Evolutionary conservation across 148 eudicot species (phyloP).

Genomic region (Diospyros lotus): DNA sequence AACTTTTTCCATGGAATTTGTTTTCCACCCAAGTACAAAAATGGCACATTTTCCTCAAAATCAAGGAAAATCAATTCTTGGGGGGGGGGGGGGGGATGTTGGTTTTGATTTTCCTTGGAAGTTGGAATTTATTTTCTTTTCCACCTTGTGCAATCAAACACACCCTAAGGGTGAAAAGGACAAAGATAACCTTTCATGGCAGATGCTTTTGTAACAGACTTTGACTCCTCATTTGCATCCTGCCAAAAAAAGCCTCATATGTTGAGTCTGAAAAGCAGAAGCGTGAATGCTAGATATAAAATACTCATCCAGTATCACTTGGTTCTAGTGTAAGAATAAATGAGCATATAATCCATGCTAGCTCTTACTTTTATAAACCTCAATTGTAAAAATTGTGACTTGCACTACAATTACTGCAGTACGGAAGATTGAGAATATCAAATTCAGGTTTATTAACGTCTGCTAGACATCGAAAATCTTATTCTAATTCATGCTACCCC

Average conservation of each 20-base stretch:
- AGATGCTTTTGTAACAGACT: slow-evolving; percentile 53
- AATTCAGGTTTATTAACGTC: background rate
- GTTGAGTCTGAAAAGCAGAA: background rate
- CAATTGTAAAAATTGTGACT: background rate
- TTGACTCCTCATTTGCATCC: slow-evolving; percentile 61
- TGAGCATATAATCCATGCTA: slow-evolving; percentile 5
- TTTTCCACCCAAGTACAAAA: too few species aligned
- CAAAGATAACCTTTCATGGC: slow-evolving; percentile 45
- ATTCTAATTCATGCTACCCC: background rate
- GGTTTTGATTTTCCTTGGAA: too few species aligned
- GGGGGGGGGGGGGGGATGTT: too few species aligned
- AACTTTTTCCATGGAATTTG: too few species aligned
- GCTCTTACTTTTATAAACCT: background rate
- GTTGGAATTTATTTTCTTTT: too few species aligned
- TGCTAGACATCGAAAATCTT: background rate
- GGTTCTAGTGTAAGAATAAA: background rate
- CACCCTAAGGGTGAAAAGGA: background rate
- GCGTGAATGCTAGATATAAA: background rate
- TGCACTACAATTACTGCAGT: background rate
- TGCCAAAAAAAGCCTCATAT: slow-evolving; percentile 15
- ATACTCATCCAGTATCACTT: background rate
- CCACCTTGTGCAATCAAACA: too few species aligned
- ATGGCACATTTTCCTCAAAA: too few species aligned
- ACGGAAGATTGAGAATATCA: background rate
- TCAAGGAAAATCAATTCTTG: too few species aligned